These are phyloP conservation scores for Tausonia pullulans DNA, from an alignment of 1,284 basidiomycete genomes.

Conservation along the genomic window DNA sequence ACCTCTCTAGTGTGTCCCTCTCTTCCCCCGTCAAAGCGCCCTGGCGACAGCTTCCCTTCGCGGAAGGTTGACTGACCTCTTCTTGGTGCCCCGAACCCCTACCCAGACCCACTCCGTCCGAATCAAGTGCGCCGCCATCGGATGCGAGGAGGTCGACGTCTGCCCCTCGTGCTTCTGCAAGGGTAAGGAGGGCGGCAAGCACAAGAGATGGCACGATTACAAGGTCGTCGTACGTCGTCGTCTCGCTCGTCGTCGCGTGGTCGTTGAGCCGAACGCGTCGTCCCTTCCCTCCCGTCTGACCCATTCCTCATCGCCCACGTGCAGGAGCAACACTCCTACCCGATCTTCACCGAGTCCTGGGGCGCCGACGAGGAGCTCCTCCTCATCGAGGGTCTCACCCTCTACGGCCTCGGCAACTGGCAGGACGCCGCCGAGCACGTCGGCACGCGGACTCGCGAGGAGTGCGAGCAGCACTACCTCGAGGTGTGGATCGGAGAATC, in stretches of 20 bases:
- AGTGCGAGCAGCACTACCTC: slow-evolving; percentile 84
- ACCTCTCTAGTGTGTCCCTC: slow-evolving; percentile 12
- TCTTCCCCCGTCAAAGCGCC: neutral
- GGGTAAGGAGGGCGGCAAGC: slow-evolving; percentile 77
- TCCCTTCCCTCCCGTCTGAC: neutral
- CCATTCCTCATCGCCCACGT: neutral
- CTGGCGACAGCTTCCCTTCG: slow-evolving; percentile 27
- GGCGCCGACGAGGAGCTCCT: slow-evolving; percentile 96
- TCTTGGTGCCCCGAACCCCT: neutral
- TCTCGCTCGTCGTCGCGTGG: slow-evolving; percentile 4
- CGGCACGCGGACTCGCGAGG: slow-evolving; percentile 87
- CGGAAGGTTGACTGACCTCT: neutral
- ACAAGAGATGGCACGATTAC: slow-evolving; percentile 83
- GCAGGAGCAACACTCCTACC: slow-evolving; percentile 89
- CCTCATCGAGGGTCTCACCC: slow-evolving; percentile 76
- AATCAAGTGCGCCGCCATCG: slow-evolving; percentile 76
- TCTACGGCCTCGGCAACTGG: slow-evolving; percentile 94
- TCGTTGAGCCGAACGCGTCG: neutral
- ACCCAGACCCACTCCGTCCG: slow-evolving; percentile 65
- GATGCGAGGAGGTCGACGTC: slow-evolving; percentile 73
- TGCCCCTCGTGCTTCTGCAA: slow-evolving; percentile 84
- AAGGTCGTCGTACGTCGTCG: slow-evolving; percentile 65
- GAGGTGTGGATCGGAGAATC: slow-evolving; percentile 55
- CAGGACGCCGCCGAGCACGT: slow-evolving; percentile 91
- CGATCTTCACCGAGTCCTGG: slow-evolving; percentile 92